Evolutionary conservation across 805 yeast genomes (phyloP).

Genomic region (Candida boleticola): DNA sequence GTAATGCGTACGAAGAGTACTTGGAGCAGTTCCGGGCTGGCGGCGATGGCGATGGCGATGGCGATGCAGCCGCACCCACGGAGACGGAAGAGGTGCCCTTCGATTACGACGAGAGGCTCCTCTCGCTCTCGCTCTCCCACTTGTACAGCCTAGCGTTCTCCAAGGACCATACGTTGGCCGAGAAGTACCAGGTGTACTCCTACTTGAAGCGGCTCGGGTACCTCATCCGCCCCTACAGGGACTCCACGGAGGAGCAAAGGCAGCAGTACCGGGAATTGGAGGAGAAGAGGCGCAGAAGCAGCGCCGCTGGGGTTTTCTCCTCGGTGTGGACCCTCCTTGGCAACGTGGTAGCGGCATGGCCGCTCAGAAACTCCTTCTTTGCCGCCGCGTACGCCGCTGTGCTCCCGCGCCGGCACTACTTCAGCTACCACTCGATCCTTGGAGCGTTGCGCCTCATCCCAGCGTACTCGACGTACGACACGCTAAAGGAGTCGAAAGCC

Average conservation of each 20-base stretch:
- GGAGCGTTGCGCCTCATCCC: constrained; percentile 21
- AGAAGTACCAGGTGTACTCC: constrained; percentile 65
- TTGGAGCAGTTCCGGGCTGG: constrained; percentile 8
- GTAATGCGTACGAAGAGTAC: constrained; percentile 18
- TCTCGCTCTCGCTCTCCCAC: constrained; percentile 57
- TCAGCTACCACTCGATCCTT: constrained; percentile 21
- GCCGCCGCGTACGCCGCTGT: not conserved
- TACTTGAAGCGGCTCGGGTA: constrained; percentile 78
- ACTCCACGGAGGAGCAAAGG: constrained; percentile 16
- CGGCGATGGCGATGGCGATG: not conserved
- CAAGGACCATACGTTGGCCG: constrained; percentile 36
- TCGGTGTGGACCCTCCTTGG: not conserved
- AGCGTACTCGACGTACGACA: constrained; percentile 13
- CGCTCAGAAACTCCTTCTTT: not conserved
- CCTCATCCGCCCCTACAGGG: constrained; percentile 43
- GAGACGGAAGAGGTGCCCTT: constrained; percentile 16
- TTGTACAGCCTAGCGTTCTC: constrained; percentile 54
- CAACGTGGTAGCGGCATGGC: too few relatives aligned
- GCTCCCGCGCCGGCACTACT: constrained; percentile 19
- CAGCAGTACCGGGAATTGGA: constrained; percentile 4
- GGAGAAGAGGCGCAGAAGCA: not conserved
- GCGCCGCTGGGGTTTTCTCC: not conserved
- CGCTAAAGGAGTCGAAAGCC: constrained; percentile 5
- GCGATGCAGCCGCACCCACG: too few relatives aligned
- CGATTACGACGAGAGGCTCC: constrained; percentile 18